phyloP scores from a whole-genome alignment of 495 filamentous ascomycete species.

The Penicillium psychrofluorescens region DNA sequence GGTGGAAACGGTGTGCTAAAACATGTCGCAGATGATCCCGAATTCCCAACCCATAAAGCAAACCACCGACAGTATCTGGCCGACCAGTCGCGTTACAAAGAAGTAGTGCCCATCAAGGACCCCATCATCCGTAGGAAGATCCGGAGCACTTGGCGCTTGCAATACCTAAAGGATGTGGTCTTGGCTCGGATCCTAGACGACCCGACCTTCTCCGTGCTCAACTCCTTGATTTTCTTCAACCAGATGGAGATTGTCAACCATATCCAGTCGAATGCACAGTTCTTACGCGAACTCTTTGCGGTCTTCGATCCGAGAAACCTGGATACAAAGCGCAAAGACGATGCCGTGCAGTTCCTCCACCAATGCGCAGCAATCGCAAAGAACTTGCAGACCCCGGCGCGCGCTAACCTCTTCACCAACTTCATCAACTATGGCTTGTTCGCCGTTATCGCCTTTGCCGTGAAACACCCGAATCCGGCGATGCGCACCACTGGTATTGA shows the following conservation, averaged over 20 bases:
- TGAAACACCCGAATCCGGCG: slow-evolving; percentile 74
- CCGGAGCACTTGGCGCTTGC: slow-evolving; percentile 88
- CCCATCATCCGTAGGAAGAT: slow-evolving; percentile 79
- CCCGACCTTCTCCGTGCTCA: slow-evolving; percentile 94
- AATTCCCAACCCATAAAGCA: slow-evolving; percentile 97
- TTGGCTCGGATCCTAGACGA: slow-evolving; percentile 94
- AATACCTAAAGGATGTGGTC: slow-evolving; percentile 98
- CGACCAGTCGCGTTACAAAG: slow-evolving; percentile 85
- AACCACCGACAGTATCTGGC: slow-evolving; percentile 92
- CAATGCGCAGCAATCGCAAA: slow-evolving; percentile 94
- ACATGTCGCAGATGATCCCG: slow-evolving; percentile 66
- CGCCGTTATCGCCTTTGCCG: slow-evolving; percentile 82
- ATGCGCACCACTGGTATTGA: slow-evolving; percentile 92
- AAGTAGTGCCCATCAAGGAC: slow-evolving; percentile 89
- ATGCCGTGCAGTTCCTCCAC: slow-evolving; percentile 93
- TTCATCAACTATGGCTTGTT: slow-evolving; percentile 86
- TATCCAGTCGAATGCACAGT: slow-evolving; percentile 68
- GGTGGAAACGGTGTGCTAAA: slow-evolving; percentile 2
- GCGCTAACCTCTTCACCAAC: slow-evolving; percentile 76
- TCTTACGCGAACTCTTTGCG: slow-evolving; percentile 81
- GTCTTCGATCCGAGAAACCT: slow-evolving; percentile 66
- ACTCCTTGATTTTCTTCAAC: slow-evolving; percentile 97
- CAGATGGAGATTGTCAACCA: slow-evolving; percentile 97
- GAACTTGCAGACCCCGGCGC: slow-evolving; percentile 74
- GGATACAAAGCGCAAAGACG: slow-evolving; percentile 71